These are phyloP conservation scores for Penicillium sp. DNA, from an alignment of 2,329 filamentous ascomycete species.

Conservation along the genomic window DNA sequence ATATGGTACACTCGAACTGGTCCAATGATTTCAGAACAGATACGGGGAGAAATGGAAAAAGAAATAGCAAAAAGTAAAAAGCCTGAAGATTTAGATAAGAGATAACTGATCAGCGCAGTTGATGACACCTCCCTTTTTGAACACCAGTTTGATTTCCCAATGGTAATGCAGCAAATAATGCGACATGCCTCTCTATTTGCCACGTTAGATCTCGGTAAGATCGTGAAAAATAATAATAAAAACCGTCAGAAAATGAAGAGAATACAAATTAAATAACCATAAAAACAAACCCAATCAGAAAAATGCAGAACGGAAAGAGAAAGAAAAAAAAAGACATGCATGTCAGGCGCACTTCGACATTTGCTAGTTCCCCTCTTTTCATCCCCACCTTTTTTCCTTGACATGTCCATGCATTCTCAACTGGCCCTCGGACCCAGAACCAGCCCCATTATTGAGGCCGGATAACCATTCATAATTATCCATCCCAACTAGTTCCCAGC, in stretches of 20 bases:
- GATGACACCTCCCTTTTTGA: background rate
- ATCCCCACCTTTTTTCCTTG: background rate
- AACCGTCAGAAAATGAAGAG: background rate
- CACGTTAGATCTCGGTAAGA: background rate
- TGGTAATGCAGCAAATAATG: slow-evolving; percentile 4
- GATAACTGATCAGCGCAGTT: background rate
- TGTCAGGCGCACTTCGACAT: background rate
- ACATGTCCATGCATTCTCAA: slow-evolving; percentile 17
- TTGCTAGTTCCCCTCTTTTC: background rate
- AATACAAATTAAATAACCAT: background rate
- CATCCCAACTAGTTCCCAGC: slow-evolving; percentile 16
- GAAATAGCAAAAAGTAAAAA: background rate
- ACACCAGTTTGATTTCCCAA: background rate
- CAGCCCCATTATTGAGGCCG: slow-evolving; percentile 16
- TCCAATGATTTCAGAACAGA: background rate
- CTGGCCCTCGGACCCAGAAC: slow-evolving; percentile 15
- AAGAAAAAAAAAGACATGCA: background rate
- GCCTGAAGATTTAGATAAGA: background rate
- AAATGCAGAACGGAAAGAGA: background rate
- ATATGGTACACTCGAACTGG: slow-evolving; percentile 12
- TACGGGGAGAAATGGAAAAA: background rate
- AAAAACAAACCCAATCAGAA: background rate
- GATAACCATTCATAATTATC: slow-evolving; percentile 16
- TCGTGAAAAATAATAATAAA: slow-evolving; percentile 5
- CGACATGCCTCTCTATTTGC: slow-evolving; percentile 12